phyloP scores from a whole-genome alignment of 441 rosid species.

The Arabidopsis lyrata region DNA sequence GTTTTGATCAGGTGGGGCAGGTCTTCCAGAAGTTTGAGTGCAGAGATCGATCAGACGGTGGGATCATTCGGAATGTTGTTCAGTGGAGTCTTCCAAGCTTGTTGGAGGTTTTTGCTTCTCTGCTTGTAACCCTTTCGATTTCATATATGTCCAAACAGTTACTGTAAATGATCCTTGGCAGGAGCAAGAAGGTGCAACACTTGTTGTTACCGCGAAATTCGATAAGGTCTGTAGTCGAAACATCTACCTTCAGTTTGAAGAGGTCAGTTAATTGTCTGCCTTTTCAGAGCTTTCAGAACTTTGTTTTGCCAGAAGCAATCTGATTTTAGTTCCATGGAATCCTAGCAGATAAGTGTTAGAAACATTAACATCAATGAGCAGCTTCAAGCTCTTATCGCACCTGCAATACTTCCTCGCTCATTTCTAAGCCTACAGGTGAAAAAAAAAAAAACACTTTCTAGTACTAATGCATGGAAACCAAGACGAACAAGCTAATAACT shows the following conservation, averaged over 20 bases:
- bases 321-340: conserved; percentile 3
- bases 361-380: conserved; percentile 79
- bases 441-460: conserved; percentile 16
- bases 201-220: conserved; percentile 91
- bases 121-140: conserved; percentile 18
- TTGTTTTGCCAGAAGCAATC: conserved; percentile 11
- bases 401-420: conserved; percentile 87
- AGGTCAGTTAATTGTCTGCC: conserved; percentile 63
- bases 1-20: conserved; percentile 75
- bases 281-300: conserved; percentile 26
- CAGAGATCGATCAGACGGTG: conserved; percentile 59
- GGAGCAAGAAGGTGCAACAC: conserved; percentile 94
- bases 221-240: conserved; percentile 73
- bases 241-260: conserved; percentile 89
- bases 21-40: conserved; percentile 87
- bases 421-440: conserved; percentile 79
- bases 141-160: not conserved
- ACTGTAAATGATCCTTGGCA: conserved; percentile 45
- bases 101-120: conserved; percentile 64
- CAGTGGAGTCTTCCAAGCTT: conserved; percentile 85
- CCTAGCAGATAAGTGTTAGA: conserved; percentile 74
- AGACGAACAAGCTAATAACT: conserved; percentile 21
- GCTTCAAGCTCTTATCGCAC: conserved; percentile 85
- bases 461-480: conserved; percentile 17
- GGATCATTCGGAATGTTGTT: conserved; percentile 80